A percentile compares a stretch with the other conserved stretches of the same genome.
Evolutionary conservation across 768 basidiomycete species (phyloP).

Genomic region (Phanerochaete carnosa): DNA sequence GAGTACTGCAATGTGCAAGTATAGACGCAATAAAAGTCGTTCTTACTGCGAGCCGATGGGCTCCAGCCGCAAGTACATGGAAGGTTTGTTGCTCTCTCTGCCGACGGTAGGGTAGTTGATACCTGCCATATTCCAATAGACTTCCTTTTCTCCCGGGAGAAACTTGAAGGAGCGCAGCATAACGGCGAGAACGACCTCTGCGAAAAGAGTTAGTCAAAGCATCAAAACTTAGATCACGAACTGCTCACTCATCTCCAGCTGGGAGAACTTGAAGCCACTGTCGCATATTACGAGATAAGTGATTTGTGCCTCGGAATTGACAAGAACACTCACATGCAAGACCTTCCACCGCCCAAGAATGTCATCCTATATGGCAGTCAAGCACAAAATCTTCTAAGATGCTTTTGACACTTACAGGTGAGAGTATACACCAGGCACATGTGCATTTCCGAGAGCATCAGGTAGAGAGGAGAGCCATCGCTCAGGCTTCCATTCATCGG

Average conservation of each 20-base stretch:
- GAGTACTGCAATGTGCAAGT: too few relatives aligned
- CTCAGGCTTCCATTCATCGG: conserved; percentile 38
- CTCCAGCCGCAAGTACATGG: conserved; percentile 6
- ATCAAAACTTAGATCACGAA: neutral
- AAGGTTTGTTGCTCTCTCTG: neutral
- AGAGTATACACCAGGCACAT: conserved; percentile 1
- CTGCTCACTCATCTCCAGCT: conserved; percentile 22
- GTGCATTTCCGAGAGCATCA: neutral
- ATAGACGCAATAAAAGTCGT: neutral
- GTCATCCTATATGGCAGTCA: conserved; percentile 10
- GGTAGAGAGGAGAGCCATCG: conserved; percentile 33
- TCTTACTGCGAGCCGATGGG: neutral
- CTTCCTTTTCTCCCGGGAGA: conserved; percentile 5
- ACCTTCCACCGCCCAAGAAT: conserved; percentile 12
- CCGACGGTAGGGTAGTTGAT: conserved; percentile 15
- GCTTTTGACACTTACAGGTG: conserved; percentile 4
- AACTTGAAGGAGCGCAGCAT: conserved; percentile 13
- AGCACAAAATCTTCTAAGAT: neutral
- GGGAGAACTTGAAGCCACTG: conserved; percentile 23
- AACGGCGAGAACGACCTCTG: conserved; percentile 15
- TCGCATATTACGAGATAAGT: neutral
- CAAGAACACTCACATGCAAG: conserved; percentile 13
- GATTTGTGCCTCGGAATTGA: neutral
- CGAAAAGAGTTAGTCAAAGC: neutral
- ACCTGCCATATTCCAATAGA: conserved; percentile 15